Percentiles rank a stretch among this genome's conserved stretches.
Conservation (phyloP, 2,329 filamentous ascomycete genomes). For the Exophiala xenobiotica region DNA sequence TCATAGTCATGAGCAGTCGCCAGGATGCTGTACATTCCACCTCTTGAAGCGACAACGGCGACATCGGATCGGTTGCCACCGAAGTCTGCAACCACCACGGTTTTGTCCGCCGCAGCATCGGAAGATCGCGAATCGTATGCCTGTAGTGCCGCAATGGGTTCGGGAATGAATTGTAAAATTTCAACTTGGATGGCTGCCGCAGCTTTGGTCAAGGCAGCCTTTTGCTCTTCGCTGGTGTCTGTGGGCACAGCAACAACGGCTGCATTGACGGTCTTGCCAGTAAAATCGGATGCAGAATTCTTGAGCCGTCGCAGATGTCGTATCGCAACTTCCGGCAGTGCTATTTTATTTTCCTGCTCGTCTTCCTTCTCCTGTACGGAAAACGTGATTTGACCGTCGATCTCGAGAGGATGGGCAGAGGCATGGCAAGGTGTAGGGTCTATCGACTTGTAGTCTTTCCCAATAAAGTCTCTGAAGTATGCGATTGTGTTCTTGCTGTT, state of each 20-base stretch:
- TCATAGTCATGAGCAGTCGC: constrained; percentile 96
- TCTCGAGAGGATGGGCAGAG: constrained; percentile 82
- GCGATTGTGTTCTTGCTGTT: constrained; percentile 91
- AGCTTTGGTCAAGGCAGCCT: constrained; percentile 72
- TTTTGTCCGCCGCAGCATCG: constrained; percentile 75
- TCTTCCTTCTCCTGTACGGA: constrained; percentile 72
- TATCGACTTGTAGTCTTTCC: constrained; percentile 93
- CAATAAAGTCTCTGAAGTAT: constrained; percentile 94
- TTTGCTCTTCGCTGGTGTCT: constrained; percentile 86
- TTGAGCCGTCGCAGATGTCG: constrained; percentile 81
- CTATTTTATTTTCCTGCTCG: constrained; percentile 66
- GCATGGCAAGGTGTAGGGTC: constrained; percentile 93
- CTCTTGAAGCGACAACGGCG: constrained; percentile 83
- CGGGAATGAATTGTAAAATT: constrained; percentile 86
- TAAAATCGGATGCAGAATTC: constrained; percentile 81
- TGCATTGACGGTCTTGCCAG: constrained; percentile 91
- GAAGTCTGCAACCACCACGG: constrained; percentile 85
- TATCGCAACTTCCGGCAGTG: constrained; percentile 77
- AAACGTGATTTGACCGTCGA: constrained; percentile 72
- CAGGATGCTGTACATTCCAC: constrained; percentile 93
- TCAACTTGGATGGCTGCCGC: constrained; percentile 80
- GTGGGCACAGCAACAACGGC: constrained; percentile 92
- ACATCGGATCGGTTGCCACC: constrained; percentile 92
- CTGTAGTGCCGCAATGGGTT: constrained; percentile 83
- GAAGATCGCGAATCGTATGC: constrained; percentile 88